These are phyloP conservation scores for Cryptococcus sp. DNA, from an alignment of 1,284 basidiomycete species.

Conservation along the genomic window DNA sequence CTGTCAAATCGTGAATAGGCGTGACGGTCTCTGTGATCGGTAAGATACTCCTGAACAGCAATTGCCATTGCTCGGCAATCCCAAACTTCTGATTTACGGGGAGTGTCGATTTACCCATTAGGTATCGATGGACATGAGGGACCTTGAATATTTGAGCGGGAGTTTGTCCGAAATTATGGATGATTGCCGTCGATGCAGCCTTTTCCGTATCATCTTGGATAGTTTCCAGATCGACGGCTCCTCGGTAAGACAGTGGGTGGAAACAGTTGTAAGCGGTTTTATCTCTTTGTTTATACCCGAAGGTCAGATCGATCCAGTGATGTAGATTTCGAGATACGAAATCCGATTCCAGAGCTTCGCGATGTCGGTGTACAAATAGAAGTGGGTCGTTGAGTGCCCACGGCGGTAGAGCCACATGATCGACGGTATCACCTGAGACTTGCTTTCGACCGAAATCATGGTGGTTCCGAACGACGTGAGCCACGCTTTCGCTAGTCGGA, in stretches of 20 bases:
- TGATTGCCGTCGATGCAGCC: constrained; percentile 88
- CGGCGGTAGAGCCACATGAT: constrained; percentile 82
- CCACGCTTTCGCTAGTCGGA: constrained; percentile 37
- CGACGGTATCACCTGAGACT: constrained; percentile 72
- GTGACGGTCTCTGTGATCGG: constrained; percentile 50
- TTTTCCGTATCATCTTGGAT: constrained; percentile 82
- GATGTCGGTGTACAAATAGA: constrained; percentile 75
- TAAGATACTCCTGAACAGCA: constrained; percentile 41
- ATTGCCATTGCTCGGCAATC: constrained; percentile 60
- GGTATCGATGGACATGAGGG: constrained; percentile 71
- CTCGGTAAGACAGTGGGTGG: constrained; percentile 92
- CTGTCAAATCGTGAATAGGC: constrained; percentile 56
- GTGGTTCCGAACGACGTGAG: constrained; percentile 66
- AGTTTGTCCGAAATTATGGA: constrained; percentile 92
- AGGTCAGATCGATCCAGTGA: constrained; percentile 86
- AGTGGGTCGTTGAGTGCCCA: constrained; percentile 85
- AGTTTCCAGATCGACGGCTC: constrained; percentile 78
- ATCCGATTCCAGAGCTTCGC: constrained; percentile 82
- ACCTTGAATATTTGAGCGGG: constrained; percentile 80
- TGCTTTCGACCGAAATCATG: constrained; percentile 82
- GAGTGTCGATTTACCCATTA: constrained; percentile 64
- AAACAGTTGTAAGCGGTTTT: constrained; percentile 76
- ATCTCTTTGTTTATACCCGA: constrained; percentile 77
- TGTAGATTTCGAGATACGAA: constrained; percentile 81
- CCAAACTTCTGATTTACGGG: constrained; percentile 68